Evolutionary conservation across 164 flowering plant species (phyloP), one percentile per base, ranked within the genome.

Genomic region (Pachysandra terminalis): DNA sequence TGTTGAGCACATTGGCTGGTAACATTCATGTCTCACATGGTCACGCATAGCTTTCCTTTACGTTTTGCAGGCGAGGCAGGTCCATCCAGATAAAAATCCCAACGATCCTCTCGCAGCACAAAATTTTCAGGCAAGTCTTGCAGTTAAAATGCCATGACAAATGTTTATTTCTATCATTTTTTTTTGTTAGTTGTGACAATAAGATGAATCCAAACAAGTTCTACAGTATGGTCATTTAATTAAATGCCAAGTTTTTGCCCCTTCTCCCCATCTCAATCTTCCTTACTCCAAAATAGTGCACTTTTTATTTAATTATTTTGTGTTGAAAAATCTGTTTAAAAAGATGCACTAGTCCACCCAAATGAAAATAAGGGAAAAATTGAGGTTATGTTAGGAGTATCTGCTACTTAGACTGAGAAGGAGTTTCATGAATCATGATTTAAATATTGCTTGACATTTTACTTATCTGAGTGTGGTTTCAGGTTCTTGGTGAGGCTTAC

Each of bases 401-500:
- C 37, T 32, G 37, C 5, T 32, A 32, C 37, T 32, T 32, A 32
- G 7, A 7, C 3, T 7, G 37, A n/a, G 19, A 25, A 19, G 24
- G 45, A 2, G 12, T 51, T 6, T 21, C 48, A 45, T 64, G 15
- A 17, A 32, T 12, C 15, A 19, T 49, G 26, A 15, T 19, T 63
- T 24, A 0, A 14, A 15, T 55, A 37, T 28, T 15, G 2, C 25
- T 3, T 53, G 53, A 40, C 17, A 66, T 17, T 37, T 41, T 40
- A 37, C 13, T 37, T 25, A 56, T 12, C n/a, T 66, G 37, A 17
- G 28, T 17, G 51, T 74, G 71, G 15, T 64, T 73, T 65, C 80
- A 94, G 98, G 91, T 81, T 54, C 73, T 94, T 70, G 98, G 98
- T 40, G 97, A 94, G 82, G 98, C 98, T 66, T 94, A 94, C 81